Percentiles rank a stretch among this genome's conserved stretches.
Evolutionary conservation across 345 rosid species (phyloP).

Genomic region (Cardiospermum halicacabum): DNA sequence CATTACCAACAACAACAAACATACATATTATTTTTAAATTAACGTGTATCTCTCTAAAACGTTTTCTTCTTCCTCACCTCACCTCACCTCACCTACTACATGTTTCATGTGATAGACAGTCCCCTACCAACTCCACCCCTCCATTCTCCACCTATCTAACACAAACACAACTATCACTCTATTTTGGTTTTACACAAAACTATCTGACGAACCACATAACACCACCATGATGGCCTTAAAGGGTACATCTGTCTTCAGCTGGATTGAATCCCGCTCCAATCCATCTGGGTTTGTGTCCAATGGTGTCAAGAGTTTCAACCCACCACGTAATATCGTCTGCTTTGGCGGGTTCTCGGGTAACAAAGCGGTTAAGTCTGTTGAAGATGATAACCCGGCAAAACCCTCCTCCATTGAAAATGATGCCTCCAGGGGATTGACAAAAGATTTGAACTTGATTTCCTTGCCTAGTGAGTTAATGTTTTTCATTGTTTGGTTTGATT

Average conservation of each 20-base stretch:
- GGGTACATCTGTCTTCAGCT: slow-evolving; percentile 9
- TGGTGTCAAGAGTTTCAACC: neutral
- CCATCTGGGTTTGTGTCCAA: slow-evolving; percentile 12
- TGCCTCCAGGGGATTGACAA: slow-evolving; percentile 24
- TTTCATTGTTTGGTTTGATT: neutral
- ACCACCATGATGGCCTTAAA: slow-evolving; percentile 23
- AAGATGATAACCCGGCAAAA: slow-evolving; percentile 19
- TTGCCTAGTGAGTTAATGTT: slow-evolving; percentile 37
- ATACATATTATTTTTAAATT: neutral
- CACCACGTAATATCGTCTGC: slow-evolving; percentile 1
- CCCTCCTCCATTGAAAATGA: slow-evolving; percentile 6
- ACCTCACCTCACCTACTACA: neutral
- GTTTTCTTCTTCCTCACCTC: neutral
- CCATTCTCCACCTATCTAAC: neutral
- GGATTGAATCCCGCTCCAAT: slow-evolving; percentile 13
- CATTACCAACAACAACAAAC: neutral
- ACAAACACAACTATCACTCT: neutral
- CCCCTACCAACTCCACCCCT: slow-evolving; percentile 18
- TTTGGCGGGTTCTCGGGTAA: slow-evolving; percentile 18
- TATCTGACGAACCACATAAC: neutral
- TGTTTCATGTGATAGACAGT: slow-evolving; percentile 12
- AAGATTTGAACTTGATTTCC: slow-evolving; percentile 32
- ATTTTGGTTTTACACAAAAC: neutral
- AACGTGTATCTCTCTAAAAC: neutral
- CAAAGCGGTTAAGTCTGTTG: slow-evolving; percentile 17